These are phyloP conservation scores for Xylariaceae sp. DNA, from an alignment of 2,329 filamentous ascomycete genomes.

Conservation along the genomic window DNA sequence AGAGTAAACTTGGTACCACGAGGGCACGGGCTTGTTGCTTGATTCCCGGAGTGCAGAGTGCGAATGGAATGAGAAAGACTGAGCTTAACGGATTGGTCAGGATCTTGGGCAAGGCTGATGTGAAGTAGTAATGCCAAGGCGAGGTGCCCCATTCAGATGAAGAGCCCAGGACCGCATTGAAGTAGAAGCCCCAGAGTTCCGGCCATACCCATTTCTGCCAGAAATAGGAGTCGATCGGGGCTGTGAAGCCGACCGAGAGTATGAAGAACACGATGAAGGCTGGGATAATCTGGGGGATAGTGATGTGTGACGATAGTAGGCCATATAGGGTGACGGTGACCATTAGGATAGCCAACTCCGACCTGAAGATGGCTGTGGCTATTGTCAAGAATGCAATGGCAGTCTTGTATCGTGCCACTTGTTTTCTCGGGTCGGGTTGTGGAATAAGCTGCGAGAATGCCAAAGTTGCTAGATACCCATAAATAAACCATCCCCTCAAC, in stretches of 20 bases:
- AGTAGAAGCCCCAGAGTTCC: constrained; percentile 84
- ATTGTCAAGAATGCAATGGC: constrained; percentile 75
- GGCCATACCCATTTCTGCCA: constrained; percentile 90
- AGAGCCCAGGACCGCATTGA: constrained; percentile 82
- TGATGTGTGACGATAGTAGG: constrained; percentile 40
- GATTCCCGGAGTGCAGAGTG: constrained; percentile 48
- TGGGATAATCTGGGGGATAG: constrained; percentile 49
- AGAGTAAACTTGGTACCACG: constrained; percentile 66
- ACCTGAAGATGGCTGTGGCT: constrained; percentile 81
- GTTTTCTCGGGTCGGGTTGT: constrained; percentile 31
- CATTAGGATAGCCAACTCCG: constrained; percentile 82
- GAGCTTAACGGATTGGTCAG: constrained; percentile 74
- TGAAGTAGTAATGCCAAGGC: constrained; percentile 84
- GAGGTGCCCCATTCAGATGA: constrained; percentile 85
- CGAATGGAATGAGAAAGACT: constrained; percentile 52
- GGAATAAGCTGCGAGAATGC: constrained; percentile 52
- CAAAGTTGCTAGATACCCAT: constrained; percentile 55
- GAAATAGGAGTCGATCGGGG: constrained; percentile 86
- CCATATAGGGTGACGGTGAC: constrained; percentile 64
- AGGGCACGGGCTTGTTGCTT: constrained; percentile 45
- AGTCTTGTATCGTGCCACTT: constrained; percentile 53
- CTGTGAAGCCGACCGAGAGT: constrained; percentile 66
- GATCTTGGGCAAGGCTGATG: constrained; percentile 75
- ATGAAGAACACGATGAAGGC: constrained; percentile 64
- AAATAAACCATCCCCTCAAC: background rate